These are phyloP conservation scores for Chenopodium quinoa DNA, from an alignment of 148 eudicot species.

Conservation along the genomic window DNA sequence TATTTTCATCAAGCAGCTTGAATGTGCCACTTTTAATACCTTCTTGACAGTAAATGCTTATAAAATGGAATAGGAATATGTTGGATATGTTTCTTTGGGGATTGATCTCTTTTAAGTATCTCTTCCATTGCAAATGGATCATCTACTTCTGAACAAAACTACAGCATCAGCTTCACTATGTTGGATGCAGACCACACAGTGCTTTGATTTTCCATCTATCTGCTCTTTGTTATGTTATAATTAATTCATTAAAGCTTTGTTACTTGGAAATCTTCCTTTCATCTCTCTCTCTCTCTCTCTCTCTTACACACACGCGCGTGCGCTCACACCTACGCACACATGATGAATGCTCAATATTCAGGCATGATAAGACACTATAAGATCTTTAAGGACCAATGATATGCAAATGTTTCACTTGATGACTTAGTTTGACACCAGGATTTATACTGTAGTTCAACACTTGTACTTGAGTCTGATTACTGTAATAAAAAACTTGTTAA, in stretches of 20 bases:
- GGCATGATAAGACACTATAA: no score
- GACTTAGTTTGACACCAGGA: background rate
- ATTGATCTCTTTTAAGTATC: background rate
- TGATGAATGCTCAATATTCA: no score
- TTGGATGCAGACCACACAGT: no score
- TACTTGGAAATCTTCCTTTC: background rate
- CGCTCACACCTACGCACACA: no score
- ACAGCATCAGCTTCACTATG: background rate
- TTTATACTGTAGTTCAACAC: background rate
- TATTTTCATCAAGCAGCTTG: background rate
- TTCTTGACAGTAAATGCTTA: background rate
- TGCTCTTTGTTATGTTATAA: background rate
- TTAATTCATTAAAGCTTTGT: background rate
- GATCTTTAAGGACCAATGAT: no score
- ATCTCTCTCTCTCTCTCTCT: no score
- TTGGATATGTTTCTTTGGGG: background rate
- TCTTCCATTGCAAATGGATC: background rate
- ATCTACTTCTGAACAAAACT: background rate
- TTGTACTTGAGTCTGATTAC: background rate
- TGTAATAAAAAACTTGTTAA: background rate
- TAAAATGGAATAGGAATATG: background rate
- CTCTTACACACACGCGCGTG: no score
- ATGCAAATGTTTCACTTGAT: no score
- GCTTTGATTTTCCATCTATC: background rate
- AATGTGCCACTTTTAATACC: background rate